phyloP scores from a whole-genome alignment of 139 green algal genomes.

The Volvox africanus region DNA sequence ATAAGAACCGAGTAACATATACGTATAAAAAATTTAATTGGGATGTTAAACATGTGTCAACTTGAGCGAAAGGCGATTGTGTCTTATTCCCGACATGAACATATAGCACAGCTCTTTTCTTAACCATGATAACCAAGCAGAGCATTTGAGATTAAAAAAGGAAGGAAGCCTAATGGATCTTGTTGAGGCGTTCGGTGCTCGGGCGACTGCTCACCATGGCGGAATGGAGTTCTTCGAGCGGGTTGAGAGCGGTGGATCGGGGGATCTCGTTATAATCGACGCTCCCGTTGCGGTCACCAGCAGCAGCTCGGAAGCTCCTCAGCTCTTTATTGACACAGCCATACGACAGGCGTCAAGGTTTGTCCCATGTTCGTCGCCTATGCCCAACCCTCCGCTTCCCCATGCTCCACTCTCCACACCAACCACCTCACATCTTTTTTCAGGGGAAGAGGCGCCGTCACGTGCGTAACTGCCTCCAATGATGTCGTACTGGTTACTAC shows the following conservation, averaged over 20 bases:
- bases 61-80: no score
- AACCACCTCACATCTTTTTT: no score
- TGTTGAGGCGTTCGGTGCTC: constrained; percentile 33
- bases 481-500: constrained; percentile 85
- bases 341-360: constrained; percentile 38
- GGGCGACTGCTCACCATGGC: not conserved
- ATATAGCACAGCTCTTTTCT: no score
- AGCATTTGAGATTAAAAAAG: not conserved
- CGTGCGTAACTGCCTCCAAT: constrained; percentile 20
- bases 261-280: constrained; percentile 42
- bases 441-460: constrained; percentile 26
- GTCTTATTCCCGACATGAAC: no score
- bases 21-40: no score
- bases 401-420: no score
- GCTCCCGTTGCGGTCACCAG: not conserved
- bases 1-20: no score
- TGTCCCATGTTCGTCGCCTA: not conserved
- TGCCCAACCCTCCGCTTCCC: no score
- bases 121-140: no score
- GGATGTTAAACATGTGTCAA: no score
- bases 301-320: not conserved
- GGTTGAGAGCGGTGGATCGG: constrained; percentile 9
- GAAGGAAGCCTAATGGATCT: constrained; percentile 16
- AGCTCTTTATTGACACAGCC: constrained; percentile 46
- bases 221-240: constrained; percentile 5